Evolutionary conservation across 2,329 filamentous ascomycete species (phyloP), one percentile per base, ranked within the genome.

Genomic region (Pseudogymnoascus sp.): DNA sequence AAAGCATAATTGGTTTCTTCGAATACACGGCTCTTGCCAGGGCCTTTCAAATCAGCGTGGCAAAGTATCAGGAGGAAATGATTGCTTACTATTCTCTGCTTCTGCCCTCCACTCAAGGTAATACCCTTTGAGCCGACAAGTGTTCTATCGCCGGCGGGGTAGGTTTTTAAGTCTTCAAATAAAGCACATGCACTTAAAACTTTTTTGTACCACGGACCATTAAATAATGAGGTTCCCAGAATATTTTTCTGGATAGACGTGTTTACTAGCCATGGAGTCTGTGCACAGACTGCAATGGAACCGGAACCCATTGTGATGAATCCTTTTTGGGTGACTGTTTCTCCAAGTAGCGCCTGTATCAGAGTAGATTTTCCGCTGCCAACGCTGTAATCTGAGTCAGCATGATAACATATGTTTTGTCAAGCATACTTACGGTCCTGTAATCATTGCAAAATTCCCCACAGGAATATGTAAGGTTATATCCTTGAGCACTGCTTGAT

Each of bases 191-290:
- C 69, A 8, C 33, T 41, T 5, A 71, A 9, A 3, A 71, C 66
- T 6, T 65, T 63, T 13, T 62, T 58, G 48, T 71, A 71, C 63
- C 70, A 73, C 8, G 61, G 62, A 5, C 66, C 65, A 51, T 76
- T 70, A 38, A 66, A 66, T 10, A 60, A 51, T 0, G 67, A 67
- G 10, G 62, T 61, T 0, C 75, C 77, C 0, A 76, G 63, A 4
- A 81, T 77, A 36, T 75, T 76, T 0, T 76, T 65, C 6, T 70
- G 69, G n/a, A 80, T 66, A 0, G 73, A 75, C 1, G 65, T 70
- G 62, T 80, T 80, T 3, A 71, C 71, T 1, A 79, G 70, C 77
- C 78, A 81, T 0, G 78, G 74, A 0, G 68, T 70, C 60, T 81
- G 79, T 48, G 75, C 73, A 61, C 77, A 79, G 65, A 76, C 80